phyloP scores from a whole-genome alignment of 306 rosid genomes.

The Fragaria nilgerrensis region DNA sequence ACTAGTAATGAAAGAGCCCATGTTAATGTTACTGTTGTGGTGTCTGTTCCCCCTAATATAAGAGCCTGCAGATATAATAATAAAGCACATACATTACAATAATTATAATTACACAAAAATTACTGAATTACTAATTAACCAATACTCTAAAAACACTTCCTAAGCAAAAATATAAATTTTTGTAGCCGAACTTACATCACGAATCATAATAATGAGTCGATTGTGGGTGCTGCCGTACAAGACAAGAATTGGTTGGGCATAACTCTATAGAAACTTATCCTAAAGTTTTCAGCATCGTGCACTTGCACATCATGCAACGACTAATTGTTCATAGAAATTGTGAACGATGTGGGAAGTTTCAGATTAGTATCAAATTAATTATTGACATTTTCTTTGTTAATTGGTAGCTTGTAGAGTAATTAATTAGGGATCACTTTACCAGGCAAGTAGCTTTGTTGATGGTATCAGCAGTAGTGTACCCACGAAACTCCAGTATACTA shows the following conservation, averaged over 20 bases:
- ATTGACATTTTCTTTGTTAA: too few relatives aligned
- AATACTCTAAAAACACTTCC: too few relatives aligned
- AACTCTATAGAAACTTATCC: neutral
- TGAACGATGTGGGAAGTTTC: too few relatives aligned
- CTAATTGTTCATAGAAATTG: too few relatives aligned
- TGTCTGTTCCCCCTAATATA: slow-evolving; percentile 25
- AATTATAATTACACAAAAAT: too few relatives aligned
- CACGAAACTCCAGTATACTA: neutral
- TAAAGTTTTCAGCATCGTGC: neutral
- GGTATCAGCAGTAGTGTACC: slow-evolving; percentile 14
- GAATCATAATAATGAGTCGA: neutral
- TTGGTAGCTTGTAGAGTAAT: neutral
- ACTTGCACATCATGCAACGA: neutral
- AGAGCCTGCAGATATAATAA: slow-evolving; percentile 7
- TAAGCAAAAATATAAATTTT: too few relatives aligned
- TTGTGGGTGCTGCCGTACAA: neutral
- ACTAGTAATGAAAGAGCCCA: slow-evolving; percentile 28
- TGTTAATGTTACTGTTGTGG: slow-evolving; percentile 25
- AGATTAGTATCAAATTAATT: too few relatives aligned
- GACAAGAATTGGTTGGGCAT: neutral
- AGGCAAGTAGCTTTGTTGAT: slow-evolving; percentile 30
- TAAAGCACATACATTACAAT: neutral
- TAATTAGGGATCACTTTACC: slow-evolving; percentile 11
- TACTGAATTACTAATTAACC: too few relatives aligned
- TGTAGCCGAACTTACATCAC: too few relatives aligned